Base-by-base conservation (phyloP, 768 basidiomycete species). In the Boletus speciosus region DNA sequence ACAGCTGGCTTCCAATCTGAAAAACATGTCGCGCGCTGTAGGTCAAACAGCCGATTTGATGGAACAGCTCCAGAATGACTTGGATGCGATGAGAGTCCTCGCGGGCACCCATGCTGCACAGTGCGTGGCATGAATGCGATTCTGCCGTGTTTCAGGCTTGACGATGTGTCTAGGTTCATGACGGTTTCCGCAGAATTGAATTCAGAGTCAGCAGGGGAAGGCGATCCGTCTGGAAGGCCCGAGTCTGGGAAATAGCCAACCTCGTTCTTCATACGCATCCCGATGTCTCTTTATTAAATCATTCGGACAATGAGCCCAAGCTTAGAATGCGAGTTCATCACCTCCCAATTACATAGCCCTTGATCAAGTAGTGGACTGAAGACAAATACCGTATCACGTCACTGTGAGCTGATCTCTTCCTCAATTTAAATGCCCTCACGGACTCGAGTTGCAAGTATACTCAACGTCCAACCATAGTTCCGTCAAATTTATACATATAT, bases 91-190 rank as follows among this genome's bases (percentile, higher is more conserved):
- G 90, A 74, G 82, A 51, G 82, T 81, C 31, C 83, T 94, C 57
- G 86, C 90, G 14, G 88, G 86, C 1, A 76, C 85, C 46, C 88
- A 90, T 67, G 88, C 86, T 19, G 86, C 90, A 50, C 92, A 91
- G 90, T 91, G 67, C 63, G 85, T 56, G 16, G 47, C 54, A 29
- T 34, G 19, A 29, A 25, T 25, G 35, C 19, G 36, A 36, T 49
- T 16, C 37, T 40, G 1, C 7, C 21, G 27, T 35, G 35, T 48
- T 9, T 25, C 41, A 12, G 42, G 34, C 27, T 32, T 58, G 29
- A 58, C 38, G 15, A 49, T 32, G 8, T 41, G 11, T 52, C 19
- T 55, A 81, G 80, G 61, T 78, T 81, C 60, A 80, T 81, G 78
- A 78, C 81, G 0, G 73, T 75, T 1, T 76, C 78, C 6, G 71